A percentile compares a stretch with the other conserved stretches of the same genome.
These are phyloP conservation scores for Phytophthora pisi DNA, from an alignment of 352 stramenopile species.

Conservation along the genomic window DNA sequence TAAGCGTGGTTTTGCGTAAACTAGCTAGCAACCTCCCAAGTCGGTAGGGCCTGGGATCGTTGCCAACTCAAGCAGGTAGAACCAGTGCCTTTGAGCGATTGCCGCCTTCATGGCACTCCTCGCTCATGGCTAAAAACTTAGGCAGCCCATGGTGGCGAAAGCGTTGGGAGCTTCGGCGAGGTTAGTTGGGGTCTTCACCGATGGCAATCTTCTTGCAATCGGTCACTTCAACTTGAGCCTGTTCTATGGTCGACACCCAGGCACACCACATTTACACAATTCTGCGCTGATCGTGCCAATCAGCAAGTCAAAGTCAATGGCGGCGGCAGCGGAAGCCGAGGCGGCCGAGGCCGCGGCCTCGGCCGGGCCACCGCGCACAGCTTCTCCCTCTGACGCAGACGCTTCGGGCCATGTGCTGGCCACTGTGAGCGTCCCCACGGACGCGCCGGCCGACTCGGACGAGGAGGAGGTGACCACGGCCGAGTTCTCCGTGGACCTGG, in stretches of 20 bases:
- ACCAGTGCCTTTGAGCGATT: no score
- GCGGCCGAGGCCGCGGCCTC: slow-evolving; percentile 8
- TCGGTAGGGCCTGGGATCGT: no score
- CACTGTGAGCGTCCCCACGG: slow-evolving; percentile 6
- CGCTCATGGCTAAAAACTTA: no score
- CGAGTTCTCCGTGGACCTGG: slow-evolving; percentile 71
- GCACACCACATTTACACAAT: slow-evolving; percentile 11
- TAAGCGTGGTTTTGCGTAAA: no score
- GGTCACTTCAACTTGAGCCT: neutral
- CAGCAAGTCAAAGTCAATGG: slow-evolving; percentile 16
- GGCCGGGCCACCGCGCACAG: neutral
- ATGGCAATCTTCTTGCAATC: neutral
- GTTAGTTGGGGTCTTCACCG: no score
- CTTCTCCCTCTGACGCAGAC: slow-evolving; percentile 5
- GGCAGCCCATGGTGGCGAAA: no score
- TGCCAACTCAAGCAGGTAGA: no score
- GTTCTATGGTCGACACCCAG: neutral
- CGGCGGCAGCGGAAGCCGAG: slow-evolving; percentile 5
- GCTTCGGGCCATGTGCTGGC: neutral
- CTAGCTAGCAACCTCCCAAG: no score
- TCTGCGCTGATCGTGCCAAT: neutral
- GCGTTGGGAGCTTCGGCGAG: no score
- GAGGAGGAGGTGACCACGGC: slow-evolving; percentile 65
- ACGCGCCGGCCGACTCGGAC: slow-evolving; percentile 28
- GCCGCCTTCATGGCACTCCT: no score